A percentile compares a stretch with the other conserved stretches of the same genome.
Conservation (phyloP, 768 basidiomycete species). For the Guyanaporus albipodus region DNA sequence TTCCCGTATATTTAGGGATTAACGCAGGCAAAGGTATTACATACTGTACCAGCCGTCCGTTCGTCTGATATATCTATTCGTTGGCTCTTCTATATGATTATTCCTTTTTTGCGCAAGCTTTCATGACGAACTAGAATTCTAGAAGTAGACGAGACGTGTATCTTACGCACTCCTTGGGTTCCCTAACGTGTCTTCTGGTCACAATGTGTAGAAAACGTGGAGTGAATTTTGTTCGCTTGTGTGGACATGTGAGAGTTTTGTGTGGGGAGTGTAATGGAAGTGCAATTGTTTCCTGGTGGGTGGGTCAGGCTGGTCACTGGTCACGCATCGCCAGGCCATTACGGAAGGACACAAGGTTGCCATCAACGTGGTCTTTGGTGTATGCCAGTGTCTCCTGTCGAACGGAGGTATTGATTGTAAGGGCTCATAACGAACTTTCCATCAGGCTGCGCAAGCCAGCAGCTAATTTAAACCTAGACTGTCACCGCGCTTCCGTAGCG, state of each 20-base stretch:
- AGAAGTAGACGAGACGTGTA: constrained; percentile 21
- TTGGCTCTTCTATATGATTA: constrained; percentile 37
- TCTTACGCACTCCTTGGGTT: constrained; percentile 9
- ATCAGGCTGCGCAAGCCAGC: not conserved
- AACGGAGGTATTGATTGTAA: not conserved
- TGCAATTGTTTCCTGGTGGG: constrained; percentile 1
- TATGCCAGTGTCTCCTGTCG: too few relatives aligned
- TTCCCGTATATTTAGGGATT: constrained; percentile 25
- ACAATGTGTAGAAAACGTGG: constrained; percentile 16
- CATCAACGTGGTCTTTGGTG: too few relatives aligned
- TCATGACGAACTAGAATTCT: constrained; percentile 19
- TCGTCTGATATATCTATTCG: constrained; percentile 28
- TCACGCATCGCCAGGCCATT: too few relatives aligned
- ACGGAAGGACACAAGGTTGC: too few relatives aligned
- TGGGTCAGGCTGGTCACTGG: too few relatives aligned
- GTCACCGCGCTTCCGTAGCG: not conserved
- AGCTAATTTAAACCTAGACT: not conserved
- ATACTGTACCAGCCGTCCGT: constrained; percentile 15
- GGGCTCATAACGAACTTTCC: not conserved
- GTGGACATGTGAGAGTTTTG: constrained; percentile 5
- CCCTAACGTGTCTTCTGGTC: constrained; percentile 12
- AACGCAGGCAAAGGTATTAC: constrained; percentile 23
- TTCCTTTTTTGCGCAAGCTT: constrained; percentile 34
- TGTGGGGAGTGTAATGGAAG: constrained; percentile 24
- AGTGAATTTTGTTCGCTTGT: constrained; percentile 11